Evolutionary conservation across 306 rosid genomes (phyloP), one percentile per base, ranked within the genome.

Genomic region (Quercus suber): DNA sequence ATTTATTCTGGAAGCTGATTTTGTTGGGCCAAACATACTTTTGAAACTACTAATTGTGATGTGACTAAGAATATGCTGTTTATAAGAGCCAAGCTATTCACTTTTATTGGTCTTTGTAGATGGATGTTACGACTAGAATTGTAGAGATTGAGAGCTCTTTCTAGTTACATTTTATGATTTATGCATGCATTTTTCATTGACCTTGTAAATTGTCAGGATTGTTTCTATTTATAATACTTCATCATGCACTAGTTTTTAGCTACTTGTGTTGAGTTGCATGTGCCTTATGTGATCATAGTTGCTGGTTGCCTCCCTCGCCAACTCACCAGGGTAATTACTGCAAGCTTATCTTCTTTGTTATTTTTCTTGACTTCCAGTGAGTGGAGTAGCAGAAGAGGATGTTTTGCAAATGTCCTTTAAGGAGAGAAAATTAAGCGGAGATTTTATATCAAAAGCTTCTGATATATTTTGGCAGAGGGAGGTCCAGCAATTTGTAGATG

Each of bases 401-500:
- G 92, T 87, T 80, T 73, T 95, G 78, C 90, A 85, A 86, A 83
- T 78, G 2, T 95, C 91, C 88, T 83, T 92, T 5, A 79, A 88
- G 85, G 97, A 94, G 73, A 90, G 98, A 80, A 87, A 91, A 76
- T 74, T 83, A 65, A 91, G 79, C 19, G 92, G 94, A 9, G 98
- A 94, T 86, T 86, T 94, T 79, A 78, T 94, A 65, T 88, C 97
- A 55, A 90, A 84, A 84, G 84, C 87, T 88, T 82, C 90, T 70
- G 98, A 94, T 86, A 81, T 94, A 85, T 80, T 92, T 68, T 94
- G 98, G 98, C 87, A 21, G 83, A 85, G 82, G 74, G 85, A 86
- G 73, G 77, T 78, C 74, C 51, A 58, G 57, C 84, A 81, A 63
- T 69, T 85, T 61, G 82, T 79, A 53, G 86, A 78, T 60, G 70